Evolutionary conservation across 257 asterid genomes (phyloP), one percentile per base, ranked within the genome.

Genomic region (Salvia miltiorrhiza): DNA sequence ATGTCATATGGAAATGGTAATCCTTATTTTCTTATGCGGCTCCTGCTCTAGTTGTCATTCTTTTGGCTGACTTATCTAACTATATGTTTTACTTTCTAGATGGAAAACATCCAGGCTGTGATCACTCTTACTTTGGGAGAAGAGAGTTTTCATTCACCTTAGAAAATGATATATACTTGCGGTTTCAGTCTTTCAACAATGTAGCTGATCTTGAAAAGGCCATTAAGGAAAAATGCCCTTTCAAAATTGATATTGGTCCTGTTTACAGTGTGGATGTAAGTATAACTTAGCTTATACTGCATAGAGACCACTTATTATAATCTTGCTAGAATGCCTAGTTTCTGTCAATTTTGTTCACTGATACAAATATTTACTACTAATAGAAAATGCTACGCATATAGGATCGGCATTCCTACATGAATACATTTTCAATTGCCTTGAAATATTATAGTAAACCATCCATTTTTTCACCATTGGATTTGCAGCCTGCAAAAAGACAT

Each of bases 31-130:
- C 9, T 47, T 19, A 0, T 40, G 30, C 44, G 47, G 55, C 19
- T 52, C 50, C 11, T 67, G 45, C 43, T 48, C 37, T 2, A 16
- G 1, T 66, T 47, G 17, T 47, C 68, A 63, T 78, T 41, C 4
- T 45, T 57, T 56, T 19, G 39, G 53, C 47, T 52, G 52, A 19
- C 21, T 63, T 32, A 24, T 21, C n/a, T 56, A 56, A 45, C 44
- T 70, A 3, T 55, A 4, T 52, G n/a, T 65, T 40, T 78, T 35
- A 19, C 4, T 39, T 56, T 65, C 21, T 76, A 93, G 97, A 93
- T 79, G 96, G 97, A 71, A 93, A 85, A 72, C 99, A 93, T 78
- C 97, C 99, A 33, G 99, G 99, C 7, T 93, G 99, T 77, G 97
- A 90, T 72, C 84, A 77, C 21, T 93, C 99, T 66, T 93, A 87